Evolutionary conservation across 306 rosid genomes (phyloP).

Genomic region (Dicorynia guianensis): DNA sequence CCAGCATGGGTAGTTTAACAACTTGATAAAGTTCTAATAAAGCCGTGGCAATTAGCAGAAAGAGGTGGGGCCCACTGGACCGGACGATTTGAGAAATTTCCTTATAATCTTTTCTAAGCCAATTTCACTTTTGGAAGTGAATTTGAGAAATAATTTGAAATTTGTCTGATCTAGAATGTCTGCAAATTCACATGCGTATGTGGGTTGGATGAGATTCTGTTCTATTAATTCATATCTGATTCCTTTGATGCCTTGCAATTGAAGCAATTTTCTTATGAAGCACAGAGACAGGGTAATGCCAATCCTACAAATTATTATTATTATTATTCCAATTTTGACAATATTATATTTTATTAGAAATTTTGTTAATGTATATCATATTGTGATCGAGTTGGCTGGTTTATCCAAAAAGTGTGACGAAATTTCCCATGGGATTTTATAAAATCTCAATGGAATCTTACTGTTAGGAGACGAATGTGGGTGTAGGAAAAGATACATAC

Average conservation of each 20-base stretch:
- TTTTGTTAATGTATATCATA: too few species aligned
- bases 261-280: too few species aligned
- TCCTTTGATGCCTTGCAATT: neutral
- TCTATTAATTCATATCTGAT: neutral
- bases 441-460: neutral
- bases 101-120: neutral
- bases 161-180: neutral
- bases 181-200: neutral
- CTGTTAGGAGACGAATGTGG: neutral
- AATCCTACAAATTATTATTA: too few species aligned
- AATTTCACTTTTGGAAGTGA: neutral
- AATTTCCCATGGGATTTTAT: conserved; percentile 11
- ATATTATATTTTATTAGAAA: too few species aligned
- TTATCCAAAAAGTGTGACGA: conserved; percentile 3
- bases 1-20: neutral
- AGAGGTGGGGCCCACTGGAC: neutral
- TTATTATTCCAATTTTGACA: too few species aligned
- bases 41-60: neutral
- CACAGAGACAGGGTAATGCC: too few species aligned
- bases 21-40: neutral
- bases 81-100: conserved; percentile 1
- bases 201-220: neutral
- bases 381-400: neutral
- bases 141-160: conserved; percentile 15
- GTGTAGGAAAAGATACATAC: neutral